These are phyloP conservation scores for Encephalitozoon intestinalis DNA, from an alignment of 371 early-diverging fungal species.

Conservation along the genomic window DNA sequence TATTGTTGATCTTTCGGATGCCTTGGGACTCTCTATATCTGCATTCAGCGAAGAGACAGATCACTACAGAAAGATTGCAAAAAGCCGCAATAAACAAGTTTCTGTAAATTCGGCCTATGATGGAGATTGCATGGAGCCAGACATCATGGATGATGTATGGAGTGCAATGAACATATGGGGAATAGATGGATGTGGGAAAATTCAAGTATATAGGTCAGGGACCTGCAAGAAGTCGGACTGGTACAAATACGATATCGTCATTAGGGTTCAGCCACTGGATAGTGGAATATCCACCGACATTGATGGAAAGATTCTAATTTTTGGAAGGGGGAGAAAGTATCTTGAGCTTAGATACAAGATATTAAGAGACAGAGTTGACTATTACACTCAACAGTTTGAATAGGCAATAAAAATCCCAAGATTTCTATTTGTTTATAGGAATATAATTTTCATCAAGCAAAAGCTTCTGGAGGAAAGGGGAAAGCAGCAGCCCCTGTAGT, in stretches of 20 bases:
- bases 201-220: constrained; percentile 33
- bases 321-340: constrained; percentile 11
- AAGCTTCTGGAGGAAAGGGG: neutral
- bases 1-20: constrained; percentile 15
- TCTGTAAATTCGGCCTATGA: constrained; percentile 1
- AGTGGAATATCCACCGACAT: constrained; percentile 37
- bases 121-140: neutral
- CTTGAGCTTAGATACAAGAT: constrained; percentile 39
- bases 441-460: no score
- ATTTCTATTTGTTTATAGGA: no score
- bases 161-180: constrained; percentile 12
- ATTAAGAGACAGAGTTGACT: neutral
- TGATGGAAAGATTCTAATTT: constrained; percentile 42
- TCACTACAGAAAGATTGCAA: constrained; percentile 17
- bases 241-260: constrained; percentile 41
- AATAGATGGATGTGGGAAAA: neutral
- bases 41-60: constrained; percentile 9
- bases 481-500: constrained; percentile 55
- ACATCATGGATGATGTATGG: constrained; percentile 27
- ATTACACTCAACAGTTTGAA: neutral
- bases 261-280: constrained; percentile 23
- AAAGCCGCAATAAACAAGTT: neutral
- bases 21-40: constrained; percentile 11
- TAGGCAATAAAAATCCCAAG: neutral
- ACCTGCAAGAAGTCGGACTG: constrained; percentile 31